Percentiles rank a stretch among this genome's conserved stretches.
These are phyloP conservation scores for Lichtheimia corymbifera DNA, from an alignment of 371 early-diverging fungal genomes.

Conservation along the genomic window DNA sequence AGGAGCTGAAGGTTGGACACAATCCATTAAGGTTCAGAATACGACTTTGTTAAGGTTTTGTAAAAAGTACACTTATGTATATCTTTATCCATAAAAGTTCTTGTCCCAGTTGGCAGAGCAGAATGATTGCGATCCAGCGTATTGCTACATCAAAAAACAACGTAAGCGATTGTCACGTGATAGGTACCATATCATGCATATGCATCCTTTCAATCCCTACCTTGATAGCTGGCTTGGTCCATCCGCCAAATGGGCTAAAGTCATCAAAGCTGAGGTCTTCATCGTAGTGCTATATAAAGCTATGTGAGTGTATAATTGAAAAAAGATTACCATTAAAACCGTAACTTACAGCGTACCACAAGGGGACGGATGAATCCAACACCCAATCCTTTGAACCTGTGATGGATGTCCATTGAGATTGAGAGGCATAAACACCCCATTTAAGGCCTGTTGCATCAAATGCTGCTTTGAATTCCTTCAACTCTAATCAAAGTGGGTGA, in stretches of 20 bases:
- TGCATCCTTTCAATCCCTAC: not conserved
- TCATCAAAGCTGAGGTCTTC: slow-evolving; percentile 16
- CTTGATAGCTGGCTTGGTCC: slow-evolving; percentile 26
- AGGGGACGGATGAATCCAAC: slow-evolving; percentile 18
- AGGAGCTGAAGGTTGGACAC: too few species aligned
- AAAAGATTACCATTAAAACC: not conserved
- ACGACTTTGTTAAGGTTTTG: too few species aligned
- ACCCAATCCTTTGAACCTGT: slow-evolving; percentile 18
- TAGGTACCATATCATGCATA: too few species aligned
- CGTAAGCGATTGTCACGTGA: too few species aligned
- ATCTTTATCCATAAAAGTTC: slow-evolving; percentile 20
- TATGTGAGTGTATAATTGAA: not conserved
- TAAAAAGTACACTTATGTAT: too few species aligned
- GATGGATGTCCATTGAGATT: slow-evolving; percentile 22
- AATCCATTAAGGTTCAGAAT: too few species aligned
- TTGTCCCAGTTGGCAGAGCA: slow-evolving; percentile 22
- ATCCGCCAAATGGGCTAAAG: slow-evolving; percentile 25
- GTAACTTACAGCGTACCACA: slow-evolving; percentile 26
- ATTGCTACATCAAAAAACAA: slow-evolving; percentile 15
- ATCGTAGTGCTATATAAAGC: slow-evolving; percentile 18
- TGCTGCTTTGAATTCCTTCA: slow-evolving; percentile 18
- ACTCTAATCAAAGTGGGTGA: slow-evolving; percentile 7
- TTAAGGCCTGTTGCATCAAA: slow-evolving; percentile 19
- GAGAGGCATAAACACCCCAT: slow-evolving; percentile 26
- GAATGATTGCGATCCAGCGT: slow-evolving; percentile 15